Evolutionary conservation across 495 filamentous ascomycete genomes (phyloP).

Genomic region (Annulohypoxylon nitens): DNA sequence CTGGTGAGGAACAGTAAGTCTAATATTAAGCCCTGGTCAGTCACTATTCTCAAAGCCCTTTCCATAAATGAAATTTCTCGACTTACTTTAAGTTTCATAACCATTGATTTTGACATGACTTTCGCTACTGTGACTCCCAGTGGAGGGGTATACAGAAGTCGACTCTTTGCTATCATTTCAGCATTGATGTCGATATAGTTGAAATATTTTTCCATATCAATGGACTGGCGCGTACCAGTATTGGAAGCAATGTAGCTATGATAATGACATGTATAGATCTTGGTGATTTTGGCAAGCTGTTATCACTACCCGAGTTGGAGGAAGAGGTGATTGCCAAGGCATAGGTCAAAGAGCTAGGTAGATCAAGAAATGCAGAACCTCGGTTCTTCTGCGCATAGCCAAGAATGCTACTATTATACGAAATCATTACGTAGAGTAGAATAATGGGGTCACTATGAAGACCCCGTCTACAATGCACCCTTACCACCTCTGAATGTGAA

Average conservation of each 20-base stretch:
- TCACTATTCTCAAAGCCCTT: not conserved
- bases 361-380: not conserved
- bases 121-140: no score
- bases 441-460: not conserved
- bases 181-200: no score
- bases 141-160: no score
- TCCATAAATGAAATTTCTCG: not conserved
- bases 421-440: not conserved
- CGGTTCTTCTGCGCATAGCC: not conserved
- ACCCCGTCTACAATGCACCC: not conserved
- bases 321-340: not conserved
- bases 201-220: no score
- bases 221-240: no score
- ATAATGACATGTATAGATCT: no score
- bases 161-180: no score
- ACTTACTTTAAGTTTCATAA: not conserved
- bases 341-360: not conserved
- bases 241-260: no score
- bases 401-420: not conserved
- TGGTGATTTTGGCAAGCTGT: not conserved
- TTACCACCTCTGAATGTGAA: not conserved
- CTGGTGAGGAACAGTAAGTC: slow-evolving; percentile 96
- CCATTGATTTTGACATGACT: not conserved
- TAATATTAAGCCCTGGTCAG: not conserved
- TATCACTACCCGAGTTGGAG: not conserved